Percentiles rank a stretch among this genome's conserved stretches.
These are phyloP conservation scores for Hypoxylon lienhwacheense DNA, from an alignment of 495 filamentous ascomycete genomes.

Conservation along the genomic window DNA sequence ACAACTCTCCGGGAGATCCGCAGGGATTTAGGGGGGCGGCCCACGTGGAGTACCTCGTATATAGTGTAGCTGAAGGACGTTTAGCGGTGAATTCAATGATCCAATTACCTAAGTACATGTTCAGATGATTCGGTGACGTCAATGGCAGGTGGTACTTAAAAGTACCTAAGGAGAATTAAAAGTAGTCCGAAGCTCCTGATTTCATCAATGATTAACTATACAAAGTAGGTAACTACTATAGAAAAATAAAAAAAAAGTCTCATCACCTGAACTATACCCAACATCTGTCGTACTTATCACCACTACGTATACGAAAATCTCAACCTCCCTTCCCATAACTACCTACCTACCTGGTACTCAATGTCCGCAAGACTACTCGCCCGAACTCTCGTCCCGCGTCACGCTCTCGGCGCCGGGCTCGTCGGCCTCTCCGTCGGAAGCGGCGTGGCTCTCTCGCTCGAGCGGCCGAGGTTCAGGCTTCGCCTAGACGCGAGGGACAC, in stretches of 20 bases:
- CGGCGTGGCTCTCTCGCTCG: constrained; percentile 27
- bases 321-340: background rate
- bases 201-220: background rate
- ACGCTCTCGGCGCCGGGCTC: constrained; percentile 27
- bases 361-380: constrained; percentile 28
- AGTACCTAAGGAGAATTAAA: too few relatives aligned
- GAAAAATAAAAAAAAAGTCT: too few relatives aligned
- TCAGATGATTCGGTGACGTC: constrained; percentile 24
- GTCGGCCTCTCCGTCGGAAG: constrained; percentile 32
- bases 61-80: constrained; percentile 5
- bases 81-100: constrained; percentile 9
- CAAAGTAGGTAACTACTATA: too few relatives aligned
- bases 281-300: too few relatives aligned
- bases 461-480: constrained; percentile 18
- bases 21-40: too few relatives aligned
- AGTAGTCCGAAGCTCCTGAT: constrained; percentile 11
- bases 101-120: too few relatives aligned
- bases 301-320: background rate
- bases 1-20: too few relatives aligned
- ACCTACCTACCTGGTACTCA: background rate
- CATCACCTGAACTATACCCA: background rate
- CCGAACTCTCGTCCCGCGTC: constrained; percentile 17
- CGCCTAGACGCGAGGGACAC: constrained; percentile 25
- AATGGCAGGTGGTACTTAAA: too few relatives aligned
- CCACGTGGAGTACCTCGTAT: constrained; percentile 13